Base-by-base conservation (phyloP, 352 stramenopile species). In the Paralagenidium karlingii region DNA sequence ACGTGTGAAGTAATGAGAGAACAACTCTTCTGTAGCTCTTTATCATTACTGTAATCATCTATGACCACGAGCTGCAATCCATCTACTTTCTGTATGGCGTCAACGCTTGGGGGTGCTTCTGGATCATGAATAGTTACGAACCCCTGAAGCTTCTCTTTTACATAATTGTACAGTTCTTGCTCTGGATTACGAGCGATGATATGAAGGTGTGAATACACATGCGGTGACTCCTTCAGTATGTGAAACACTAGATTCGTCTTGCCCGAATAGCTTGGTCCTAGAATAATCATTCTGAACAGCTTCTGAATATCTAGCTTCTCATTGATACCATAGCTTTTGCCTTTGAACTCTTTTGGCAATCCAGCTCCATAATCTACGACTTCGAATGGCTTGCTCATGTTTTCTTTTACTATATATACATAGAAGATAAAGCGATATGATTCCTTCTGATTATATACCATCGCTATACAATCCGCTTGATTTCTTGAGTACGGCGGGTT, bases 21-120 rank as follows among this genome's bases (percentile, higher is more conserved):
- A 59, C 0, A 66, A 34, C 56, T 31, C 37, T 59, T 62, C 34
- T 62, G 47, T 24, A 62, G 28, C 16, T 36, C 24, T 24, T 56
- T 51, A 51, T 62, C 51, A 24, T 51, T 54, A 2, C 15, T 34
- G 24, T 51, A 61, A 38, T 65, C 55, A 48, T 65, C 51, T 11
- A 58, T 62, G 13, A 66, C 29, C n/a, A 55, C 39, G 8, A 62
- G 36, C 40, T 61, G 26, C 1, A 49, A n/a, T 11, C 45, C 40
- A 44, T 45, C 18, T 19, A 39, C 40, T 28, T 39, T 32, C 24
- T 49, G 28, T n/a, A 66, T 60, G 20, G 15, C 24, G 47, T 65
- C 48, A 38, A 65, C 40, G 20, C n/a, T 53, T 5, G 56, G 49
- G n/a, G 54, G 34, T 15, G 24, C 12, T n/a, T 27, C 38, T 30